A percentile compares a stretch with the other conserved stretches of the same genome.
Conservation (phyloP, 768 basidiomycete genomes). For the Daedaleopsis sinensis region DNA sequence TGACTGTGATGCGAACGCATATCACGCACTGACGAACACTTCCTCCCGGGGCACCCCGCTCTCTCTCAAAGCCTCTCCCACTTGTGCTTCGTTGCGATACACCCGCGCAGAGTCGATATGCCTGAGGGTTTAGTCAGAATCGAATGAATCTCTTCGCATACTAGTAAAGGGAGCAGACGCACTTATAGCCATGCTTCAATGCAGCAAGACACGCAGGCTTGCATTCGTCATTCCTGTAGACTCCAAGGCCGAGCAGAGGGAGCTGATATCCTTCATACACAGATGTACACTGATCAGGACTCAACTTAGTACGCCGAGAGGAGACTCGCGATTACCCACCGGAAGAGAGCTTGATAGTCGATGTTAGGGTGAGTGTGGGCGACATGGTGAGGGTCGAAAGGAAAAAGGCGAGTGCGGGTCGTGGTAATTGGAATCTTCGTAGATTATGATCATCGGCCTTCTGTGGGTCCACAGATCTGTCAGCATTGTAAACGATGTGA, state of each 20-base stretch:
- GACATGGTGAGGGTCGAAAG: conserved; percentile 4
- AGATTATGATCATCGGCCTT: no score
- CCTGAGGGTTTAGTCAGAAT: conserved; percentile 35
- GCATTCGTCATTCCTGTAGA: conserved; percentile 67
- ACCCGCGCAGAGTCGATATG: conserved; percentile 76
- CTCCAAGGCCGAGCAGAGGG: conserved; percentile 70
- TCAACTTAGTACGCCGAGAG: not conserved
- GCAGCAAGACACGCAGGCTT: conserved; percentile 59
- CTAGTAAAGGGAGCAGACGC: not conserved
- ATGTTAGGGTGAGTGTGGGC: conserved; percentile 32
- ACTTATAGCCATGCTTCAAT: conserved; percentile 68
- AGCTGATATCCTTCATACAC: conserved; percentile 50
- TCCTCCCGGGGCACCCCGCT: conserved; percentile 59
- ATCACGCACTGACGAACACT: conserved; percentile 67
- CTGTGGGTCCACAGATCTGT: no score
- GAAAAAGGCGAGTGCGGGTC: not conserved
- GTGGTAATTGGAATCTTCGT: no score
- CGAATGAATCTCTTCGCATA: not conserved
- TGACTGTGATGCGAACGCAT: not conserved
- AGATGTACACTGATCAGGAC: no score
- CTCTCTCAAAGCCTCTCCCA: conserved; percentile 60
- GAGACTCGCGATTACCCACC: conserved; percentile 29
- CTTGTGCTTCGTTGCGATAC: conserved; percentile 66
- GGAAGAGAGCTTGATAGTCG: conserved; percentile 37
- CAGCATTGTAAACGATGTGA: no score